Percentiles rank a stretch among this genome's conserved stretches.
Evolutionary conservation across 306 rosid genomes (phyloP).

Genomic region (Herpetospermum pedunculosum): DNA sequence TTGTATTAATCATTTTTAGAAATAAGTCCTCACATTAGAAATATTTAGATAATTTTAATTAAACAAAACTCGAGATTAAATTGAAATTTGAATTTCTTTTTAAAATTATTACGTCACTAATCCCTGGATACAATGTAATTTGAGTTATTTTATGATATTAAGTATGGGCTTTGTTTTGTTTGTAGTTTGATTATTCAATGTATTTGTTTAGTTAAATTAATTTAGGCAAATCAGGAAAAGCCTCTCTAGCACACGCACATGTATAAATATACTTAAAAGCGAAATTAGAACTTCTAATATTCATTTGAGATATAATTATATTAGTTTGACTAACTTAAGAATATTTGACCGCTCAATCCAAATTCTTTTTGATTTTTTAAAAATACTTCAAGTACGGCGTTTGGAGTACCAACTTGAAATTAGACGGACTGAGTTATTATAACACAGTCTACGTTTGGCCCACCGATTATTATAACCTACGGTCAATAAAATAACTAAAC

Average conservation of each 20-base stretch:
- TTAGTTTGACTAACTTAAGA: neutral
- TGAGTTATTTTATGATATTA: neutral
- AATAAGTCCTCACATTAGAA: too few relatives aligned
- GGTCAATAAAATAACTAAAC: too few relatives aligned
- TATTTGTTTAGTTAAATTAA: neutral
- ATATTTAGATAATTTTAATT: too few relatives aligned
- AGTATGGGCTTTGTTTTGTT: neutral
- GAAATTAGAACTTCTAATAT: neutral
- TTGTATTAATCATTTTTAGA: too few relatives aligned
- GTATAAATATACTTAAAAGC: neutral
- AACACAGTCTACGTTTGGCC: too few relatives aligned
- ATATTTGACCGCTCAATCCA: neutral
- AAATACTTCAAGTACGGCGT: neutral
- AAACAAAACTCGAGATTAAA: too few relatives aligned
- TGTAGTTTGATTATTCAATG: neutral
- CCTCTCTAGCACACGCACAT: neutral
- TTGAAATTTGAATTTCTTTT: too few relatives aligned
- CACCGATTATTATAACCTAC: too few relatives aligned
- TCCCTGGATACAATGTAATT: neutral
- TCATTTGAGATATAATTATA: neutral
- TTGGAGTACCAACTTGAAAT: too few relatives aligned
- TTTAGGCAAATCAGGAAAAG: neutral
- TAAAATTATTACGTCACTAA: too few relatives aligned
- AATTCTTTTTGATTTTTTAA: neutral
- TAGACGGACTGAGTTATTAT: too few relatives aligned